These are phyloP conservation scores for Clonostachys rhizophaga DNA, from an alignment of 2,329 filamentous ascomycete genomes.

Conservation along the genomic window DNA sequence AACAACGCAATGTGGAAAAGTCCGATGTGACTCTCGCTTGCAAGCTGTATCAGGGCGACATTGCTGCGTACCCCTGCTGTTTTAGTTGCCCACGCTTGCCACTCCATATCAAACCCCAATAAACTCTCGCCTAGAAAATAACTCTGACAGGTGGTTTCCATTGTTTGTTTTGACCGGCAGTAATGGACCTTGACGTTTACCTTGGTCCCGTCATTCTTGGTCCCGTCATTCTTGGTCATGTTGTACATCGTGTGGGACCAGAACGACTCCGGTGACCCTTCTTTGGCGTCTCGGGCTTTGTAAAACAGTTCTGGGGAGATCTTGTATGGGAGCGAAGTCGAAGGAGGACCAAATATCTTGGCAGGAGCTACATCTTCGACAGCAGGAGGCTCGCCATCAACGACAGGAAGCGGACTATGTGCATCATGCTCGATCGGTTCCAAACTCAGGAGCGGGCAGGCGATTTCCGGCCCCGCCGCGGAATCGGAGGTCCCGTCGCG, in stretches of 20 bases:
- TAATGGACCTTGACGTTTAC: conserved; percentile 67
- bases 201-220: background rate
- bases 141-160: conserved; percentile 59
- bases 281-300: background rate
- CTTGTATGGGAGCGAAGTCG: conserved; percentile 18
- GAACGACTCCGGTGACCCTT: conserved; percentile 22
- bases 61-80: conserved; percentile 55
- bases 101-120: conserved; percentile 89
- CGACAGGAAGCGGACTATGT: background rate
- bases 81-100: conserved; percentile 52
- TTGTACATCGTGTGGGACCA: conserved; percentile 70
- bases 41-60: conserved; percentile 79
- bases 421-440: too few relatives aligned
- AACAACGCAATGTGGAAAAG: conserved; percentile 77
- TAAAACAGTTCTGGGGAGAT: conserved; percentile 20
- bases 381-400: background rate
- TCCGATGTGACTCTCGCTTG: conserved; percentile 69
- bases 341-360: conserved; percentile 1
- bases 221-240: conserved; percentile 32
- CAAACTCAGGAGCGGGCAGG: too few relatives aligned
- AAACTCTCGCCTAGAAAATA: conserved; percentile 66
- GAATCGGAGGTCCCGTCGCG: background rate
- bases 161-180: conserved; percentile 62
- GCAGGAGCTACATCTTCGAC: background rate
- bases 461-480: background rate